These are phyloP conservation scores for Kodamaea jinghongensis DNA, from an alignment of 805 yeast genomes.

Conservation along the genomic window DNA sequence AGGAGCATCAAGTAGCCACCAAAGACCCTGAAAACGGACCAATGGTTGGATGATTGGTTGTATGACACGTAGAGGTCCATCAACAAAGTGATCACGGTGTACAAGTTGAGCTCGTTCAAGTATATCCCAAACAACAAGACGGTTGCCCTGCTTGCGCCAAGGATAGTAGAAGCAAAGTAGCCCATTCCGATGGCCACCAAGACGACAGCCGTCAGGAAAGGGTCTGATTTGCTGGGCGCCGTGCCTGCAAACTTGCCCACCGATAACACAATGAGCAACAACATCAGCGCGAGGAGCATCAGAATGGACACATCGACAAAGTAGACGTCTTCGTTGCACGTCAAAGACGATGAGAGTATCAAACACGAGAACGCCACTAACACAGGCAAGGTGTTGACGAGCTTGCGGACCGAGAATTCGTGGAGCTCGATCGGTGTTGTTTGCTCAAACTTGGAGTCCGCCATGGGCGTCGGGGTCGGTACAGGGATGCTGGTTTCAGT, in stretches of 20 bases:
- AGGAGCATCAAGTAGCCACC: conserved; percentile 20
- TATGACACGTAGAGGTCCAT: conserved; percentile 22
- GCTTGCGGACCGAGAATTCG: conserved; percentile 3
- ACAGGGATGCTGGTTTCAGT: too few relatives aligned
- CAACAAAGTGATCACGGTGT: conserved; percentile 26
- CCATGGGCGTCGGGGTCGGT: too few relatives aligned
- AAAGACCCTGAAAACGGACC: conserved; percentile 9
- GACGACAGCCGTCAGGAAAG: conserved; percentile 13
- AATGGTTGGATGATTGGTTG: conserved; percentile 8
- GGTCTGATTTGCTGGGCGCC: background rate
- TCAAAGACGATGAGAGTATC: conserved; percentile 24
- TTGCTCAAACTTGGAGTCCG: too few relatives aligned
- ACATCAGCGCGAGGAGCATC: conserved; percentile 21
- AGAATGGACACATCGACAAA: conserved; percentile 13
- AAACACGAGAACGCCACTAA: conserved; percentile 31
- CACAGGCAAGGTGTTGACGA: conserved; percentile 31
- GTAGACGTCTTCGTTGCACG: conserved; percentile 11
- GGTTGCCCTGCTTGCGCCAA: conserved; percentile 25
- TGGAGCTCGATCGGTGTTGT: conserved; percentile 3
- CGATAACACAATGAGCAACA: conserved; percentile 17
- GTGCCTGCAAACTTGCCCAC: conserved; percentile 12
- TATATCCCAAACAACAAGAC: conserved; percentile 29
- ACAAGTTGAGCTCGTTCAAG: conserved; percentile 28
- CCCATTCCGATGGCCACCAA: conserved; percentile 20
- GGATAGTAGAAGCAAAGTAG: conserved; percentile 20